phyloP scores from a whole-genome alignment of 2,329 filamentous ascomycete species.

The Pleoardoris graminearum region DNA sequence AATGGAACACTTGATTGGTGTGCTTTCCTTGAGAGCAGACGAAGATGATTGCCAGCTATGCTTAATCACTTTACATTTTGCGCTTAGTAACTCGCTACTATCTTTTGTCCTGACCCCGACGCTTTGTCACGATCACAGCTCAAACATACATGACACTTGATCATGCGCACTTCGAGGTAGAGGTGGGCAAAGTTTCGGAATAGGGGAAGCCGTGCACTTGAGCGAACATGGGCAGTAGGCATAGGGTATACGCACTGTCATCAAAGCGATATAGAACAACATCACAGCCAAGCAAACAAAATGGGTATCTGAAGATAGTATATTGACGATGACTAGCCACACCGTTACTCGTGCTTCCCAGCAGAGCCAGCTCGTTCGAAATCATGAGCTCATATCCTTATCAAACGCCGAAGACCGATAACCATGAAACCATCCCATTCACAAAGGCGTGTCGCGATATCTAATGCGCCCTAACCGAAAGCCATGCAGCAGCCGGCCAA shows the following conservation, averaged over 20 bases:
- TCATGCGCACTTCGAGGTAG: too few species aligned
- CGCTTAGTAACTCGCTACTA: too few species aligned
- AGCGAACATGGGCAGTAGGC: too few species aligned
- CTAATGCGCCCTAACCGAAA: slow-evolving; percentile 20
- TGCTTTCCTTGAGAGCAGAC: too few species aligned
- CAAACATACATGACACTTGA: too few species aligned
- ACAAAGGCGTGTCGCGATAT: slow-evolving; percentile 18
- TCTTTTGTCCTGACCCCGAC: too few species aligned
- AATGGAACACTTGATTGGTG: too few species aligned
- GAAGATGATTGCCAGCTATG: too few species aligned
- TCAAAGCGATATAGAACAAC: neutral
- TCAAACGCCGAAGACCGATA: slow-evolving; percentile 8
- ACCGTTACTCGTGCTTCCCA: neutral
- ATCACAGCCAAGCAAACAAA: neutral
- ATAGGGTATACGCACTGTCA: neutral
- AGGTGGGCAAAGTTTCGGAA: too few species aligned
- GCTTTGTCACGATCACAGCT: too few species aligned
- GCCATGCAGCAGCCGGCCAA: slow-evolving; percentile 13
- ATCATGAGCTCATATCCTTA: slow-evolving; percentile 5
- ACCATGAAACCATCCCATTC: slow-evolving; percentile 7
- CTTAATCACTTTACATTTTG: too few species aligned
- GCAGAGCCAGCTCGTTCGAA: neutral
- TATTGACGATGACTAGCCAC: slow-evolving; percentile 1
- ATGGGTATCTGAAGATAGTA: slow-evolving; percentile 3
- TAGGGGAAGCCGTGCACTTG: too few species aligned